Percentiles rank a stretch among this genome's conserved stretches.
phyloP scores from a whole-genome alignment of 1,284 basidiomycete genomes.

The Cyathus olla region DNA sequence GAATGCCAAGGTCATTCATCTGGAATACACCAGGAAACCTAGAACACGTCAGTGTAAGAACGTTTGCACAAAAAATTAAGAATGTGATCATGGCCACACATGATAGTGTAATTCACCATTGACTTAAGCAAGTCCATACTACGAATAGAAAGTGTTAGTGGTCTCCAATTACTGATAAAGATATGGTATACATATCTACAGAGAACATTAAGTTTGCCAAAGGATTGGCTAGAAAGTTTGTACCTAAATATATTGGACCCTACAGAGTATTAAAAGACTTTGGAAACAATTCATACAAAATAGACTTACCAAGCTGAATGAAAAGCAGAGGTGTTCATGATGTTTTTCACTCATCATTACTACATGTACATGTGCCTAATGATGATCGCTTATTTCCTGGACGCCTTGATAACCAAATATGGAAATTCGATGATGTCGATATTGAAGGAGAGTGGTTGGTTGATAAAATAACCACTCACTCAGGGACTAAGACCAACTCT shows the following conservation, averaged over 20 bases:
- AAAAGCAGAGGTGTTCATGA: conserved; percentile 31
- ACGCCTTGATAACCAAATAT: conserved; percentile 14
- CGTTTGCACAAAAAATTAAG: conserved; percentile 32
- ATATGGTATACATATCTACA: conserved; percentile 46
- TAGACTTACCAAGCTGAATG: conserved; percentile 36
- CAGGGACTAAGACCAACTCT: conserved; percentile 22
- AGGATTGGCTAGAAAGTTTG: conserved; percentile 37
- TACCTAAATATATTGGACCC: conserved; percentile 47
- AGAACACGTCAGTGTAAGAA: conserved; percentile 28
- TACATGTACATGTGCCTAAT: conserved; percentile 34
- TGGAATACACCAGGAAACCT: conserved; percentile 22
- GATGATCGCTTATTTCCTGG: conserved; percentile 41
- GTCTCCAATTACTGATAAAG: conserved; percentile 19
- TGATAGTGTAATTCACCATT: conserved; percentile 19
- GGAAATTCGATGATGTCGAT: not conserved
- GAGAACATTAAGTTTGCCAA: conserved; percentile 43
- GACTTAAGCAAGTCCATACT: conserved; percentile 8
- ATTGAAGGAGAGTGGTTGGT: conserved; percentile 39
- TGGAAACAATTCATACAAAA: conserved; percentile 22
- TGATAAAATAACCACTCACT: conserved; percentile 37
- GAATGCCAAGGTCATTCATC: conserved; percentile 37
- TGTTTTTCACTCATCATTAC: conserved; percentile 40
- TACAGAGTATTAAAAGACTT: conserved; percentile 27
- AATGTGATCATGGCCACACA: conserved; percentile 21
- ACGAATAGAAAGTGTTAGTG: conserved; percentile 11